Percentiles rank a stretch among this genome's conserved stretches.
Evolutionary conservation across 2,329 filamentous ascomycete genomes (phyloP).

Genomic region (Xylaria sp.): DNA sequence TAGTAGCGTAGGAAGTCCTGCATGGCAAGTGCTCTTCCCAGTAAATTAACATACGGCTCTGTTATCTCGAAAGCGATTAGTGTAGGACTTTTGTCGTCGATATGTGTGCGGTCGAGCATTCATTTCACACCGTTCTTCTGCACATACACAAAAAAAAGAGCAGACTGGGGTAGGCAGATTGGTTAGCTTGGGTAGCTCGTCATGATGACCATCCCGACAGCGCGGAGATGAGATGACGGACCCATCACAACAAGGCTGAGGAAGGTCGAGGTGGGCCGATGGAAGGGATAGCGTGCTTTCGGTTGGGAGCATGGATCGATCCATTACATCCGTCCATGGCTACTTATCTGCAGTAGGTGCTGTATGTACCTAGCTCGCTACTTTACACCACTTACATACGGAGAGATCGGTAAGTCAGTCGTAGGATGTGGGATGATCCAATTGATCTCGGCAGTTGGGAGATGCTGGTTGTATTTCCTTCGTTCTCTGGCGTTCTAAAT

Average conservation of each 20-base stretch:
- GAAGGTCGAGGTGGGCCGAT: not conserved
- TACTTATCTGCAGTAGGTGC: not conserved
- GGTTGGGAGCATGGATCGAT: conserved; percentile 1
- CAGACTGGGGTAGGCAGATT: too few relatives aligned
- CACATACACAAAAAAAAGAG: not conserved
- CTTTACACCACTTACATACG: not conserved
- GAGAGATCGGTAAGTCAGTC: not conserved
- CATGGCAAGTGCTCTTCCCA: conserved; percentile 4
- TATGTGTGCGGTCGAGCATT: not conserved
- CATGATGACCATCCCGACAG: conserved; percentile 12
- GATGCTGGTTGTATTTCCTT: conserved; percentile 8
- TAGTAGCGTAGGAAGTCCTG: conserved; percentile 14
- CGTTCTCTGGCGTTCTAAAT: conserved; percentile 14
- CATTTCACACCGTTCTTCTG: not conserved
- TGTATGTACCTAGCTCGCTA: not conserved
- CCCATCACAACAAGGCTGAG: conserved; percentile 35
- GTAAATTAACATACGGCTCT: not conserved
- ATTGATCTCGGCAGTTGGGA: conserved; percentile 28
- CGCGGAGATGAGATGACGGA: conserved; percentile 32
- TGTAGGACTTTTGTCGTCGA: conserved; percentile 30
- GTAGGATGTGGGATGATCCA: not conserved
- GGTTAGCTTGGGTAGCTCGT: not conserved
- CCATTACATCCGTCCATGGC: not conserved
- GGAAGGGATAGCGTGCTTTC: not conserved
- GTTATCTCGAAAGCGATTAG: conserved; percentile 28